These are phyloP conservation scores for Botrytis galanthina DNA, from an alignment of 2,329 filamentous ascomycete species.

Conservation along the genomic window DNA sequence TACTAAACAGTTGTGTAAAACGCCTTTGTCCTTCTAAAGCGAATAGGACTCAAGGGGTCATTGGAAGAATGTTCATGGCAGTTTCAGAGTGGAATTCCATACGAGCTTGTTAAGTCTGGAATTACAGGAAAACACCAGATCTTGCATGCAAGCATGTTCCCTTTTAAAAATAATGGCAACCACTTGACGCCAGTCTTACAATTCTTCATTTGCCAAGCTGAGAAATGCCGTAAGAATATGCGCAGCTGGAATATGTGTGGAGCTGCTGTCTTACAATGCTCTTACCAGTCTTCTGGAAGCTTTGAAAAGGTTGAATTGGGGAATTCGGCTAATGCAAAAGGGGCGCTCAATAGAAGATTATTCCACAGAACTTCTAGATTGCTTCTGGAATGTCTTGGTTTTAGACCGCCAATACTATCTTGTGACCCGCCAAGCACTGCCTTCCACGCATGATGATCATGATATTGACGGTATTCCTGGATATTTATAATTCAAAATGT, in stretches of 20 bases:
- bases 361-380: slow-evolving; percentile 9
- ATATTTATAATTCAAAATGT: not conserved
- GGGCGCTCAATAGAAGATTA: not conserved
- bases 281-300: not conserved
- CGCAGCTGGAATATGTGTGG: no score
- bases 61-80: not conserved
- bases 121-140: not conserved
- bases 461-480: not conserved
- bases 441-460: not conserved
- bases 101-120: not conserved
- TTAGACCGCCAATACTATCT: not conserved
- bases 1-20: not conserved
- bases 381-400: not conserved
- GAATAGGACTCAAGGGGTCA: not conserved
- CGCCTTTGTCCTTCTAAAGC: not conserved
- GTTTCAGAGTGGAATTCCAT: not conserved
- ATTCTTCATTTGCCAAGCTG: not conserved
- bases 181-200: not conserved
- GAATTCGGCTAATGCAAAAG: slow-evolving; percentile 4
- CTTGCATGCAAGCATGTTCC: not conserved
- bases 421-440: not conserved
- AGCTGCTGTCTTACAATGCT: not conserved
- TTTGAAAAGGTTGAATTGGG: not conserved
- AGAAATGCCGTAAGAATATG: not conserved
- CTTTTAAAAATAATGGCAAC: not conserved